A percentile compares a stretch with the other conserved stretches of the same genome.
Evolutionary conservation across 495 filamentous ascomycete species (phyloP).

Genomic region (Cercophora samala): DNA sequence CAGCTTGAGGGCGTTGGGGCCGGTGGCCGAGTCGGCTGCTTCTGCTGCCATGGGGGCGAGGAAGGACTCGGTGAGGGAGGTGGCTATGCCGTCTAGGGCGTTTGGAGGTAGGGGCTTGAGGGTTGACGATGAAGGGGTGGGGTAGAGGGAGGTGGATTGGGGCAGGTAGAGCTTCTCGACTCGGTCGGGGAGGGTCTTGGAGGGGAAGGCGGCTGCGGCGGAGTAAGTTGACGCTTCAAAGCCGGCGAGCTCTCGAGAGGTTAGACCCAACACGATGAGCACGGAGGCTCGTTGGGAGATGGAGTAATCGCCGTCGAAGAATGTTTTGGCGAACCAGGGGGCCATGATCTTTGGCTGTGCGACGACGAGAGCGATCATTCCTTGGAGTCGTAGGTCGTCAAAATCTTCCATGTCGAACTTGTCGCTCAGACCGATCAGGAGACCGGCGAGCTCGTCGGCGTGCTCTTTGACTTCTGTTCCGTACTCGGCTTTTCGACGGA

Average conservation of each 20-base stretch:
- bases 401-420: conserved; percentile 74
- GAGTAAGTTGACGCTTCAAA: conserved; percentile 61
- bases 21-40: conserved; percentile 66
- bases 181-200: conserved; percentile 62
- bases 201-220: conserved; percentile 58
- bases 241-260: conserved; percentile 84
- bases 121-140: conserved; percentile 27
- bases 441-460: conserved; percentile 70
- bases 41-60: conserved; percentile 74
- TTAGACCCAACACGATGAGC: conserved; percentile 75
- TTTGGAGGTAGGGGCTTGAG: conserved; percentile 51
- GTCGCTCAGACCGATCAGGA: conserved; percentile 76
- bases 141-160: conserved; percentile 18
- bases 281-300: conserved; percentile 76
- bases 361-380: conserved; percentile 78
- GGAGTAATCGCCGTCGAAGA: conserved; percentile 90
- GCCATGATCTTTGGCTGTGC: conserved; percentile 74
- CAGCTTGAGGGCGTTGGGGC: conserved; percentile 81
- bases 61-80: conserved; percentile 61
- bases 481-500: conserved; percentile 82
- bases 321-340: conserved; percentile 76
- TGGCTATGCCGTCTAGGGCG: conserved; percentile 60
- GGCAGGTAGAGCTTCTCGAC: conserved; percentile 50
- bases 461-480: conserved; percentile 85
- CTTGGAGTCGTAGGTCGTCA: conserved; percentile 70